These are phyloP conservation scores for Penicillium nordicum DNA, from an alignment of 2,329 filamentous ascomycete species.

Conservation along the genomic window DNA sequence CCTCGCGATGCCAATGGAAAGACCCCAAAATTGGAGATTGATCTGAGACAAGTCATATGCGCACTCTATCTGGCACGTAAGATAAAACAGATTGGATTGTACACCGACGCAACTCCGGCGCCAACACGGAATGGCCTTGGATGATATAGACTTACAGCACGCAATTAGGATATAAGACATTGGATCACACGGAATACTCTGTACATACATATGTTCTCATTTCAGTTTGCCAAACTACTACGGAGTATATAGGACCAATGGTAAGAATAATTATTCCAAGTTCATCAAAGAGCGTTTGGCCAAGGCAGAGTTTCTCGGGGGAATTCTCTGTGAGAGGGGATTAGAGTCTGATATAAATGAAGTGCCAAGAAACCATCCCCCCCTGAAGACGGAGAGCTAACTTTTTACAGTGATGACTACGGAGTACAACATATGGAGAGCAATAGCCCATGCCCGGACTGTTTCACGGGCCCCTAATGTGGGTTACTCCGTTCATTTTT, in stretches of 20 bases:
- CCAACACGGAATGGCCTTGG: not conserved
- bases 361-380: constrained; percentile 9
- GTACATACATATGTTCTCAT: not conserved
- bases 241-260: not conserved
- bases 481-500: not conserved
- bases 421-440: not conserved
- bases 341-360: constrained; percentile 20
- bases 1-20: not conserved
- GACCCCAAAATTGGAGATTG: not conserved
- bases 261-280: not conserved
- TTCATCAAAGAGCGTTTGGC: not conserved
- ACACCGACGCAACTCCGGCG: not conserved
- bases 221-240: not conserved
- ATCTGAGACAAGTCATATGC: not conserved
- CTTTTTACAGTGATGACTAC: not conserved
- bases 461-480: not conserved
- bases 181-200: too few species aligned
- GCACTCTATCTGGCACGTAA: constrained; percentile 1
- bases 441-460: not conserved
- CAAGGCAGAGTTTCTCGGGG: not conserved
- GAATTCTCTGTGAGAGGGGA: constrained; percentile 6
- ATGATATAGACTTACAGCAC: not conserved
- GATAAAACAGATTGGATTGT: not conserved
- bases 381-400: not conserved
- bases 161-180: not conserved